These are phyloP conservation scores for Plantago elongata DNA, from an alignment of 257 asterid species.

Conservation along the genomic window DNA sequence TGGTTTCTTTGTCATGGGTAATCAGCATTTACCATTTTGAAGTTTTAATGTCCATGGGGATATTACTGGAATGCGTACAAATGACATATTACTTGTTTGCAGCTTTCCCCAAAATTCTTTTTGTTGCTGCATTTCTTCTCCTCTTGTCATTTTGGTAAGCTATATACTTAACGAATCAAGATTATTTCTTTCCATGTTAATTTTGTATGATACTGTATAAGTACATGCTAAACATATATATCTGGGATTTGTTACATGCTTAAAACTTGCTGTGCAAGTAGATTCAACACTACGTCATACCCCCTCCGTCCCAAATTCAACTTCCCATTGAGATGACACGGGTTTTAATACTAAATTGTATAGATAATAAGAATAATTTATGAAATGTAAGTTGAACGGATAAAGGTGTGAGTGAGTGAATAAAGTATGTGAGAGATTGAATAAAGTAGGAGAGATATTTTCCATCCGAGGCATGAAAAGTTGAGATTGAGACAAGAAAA, in stretches of 20 bases:
- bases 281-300: too few species aligned
- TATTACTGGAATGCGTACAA: constrained; percentile 18
- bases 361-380: too few species aligned
- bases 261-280: neutral
- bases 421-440: too few species aligned
- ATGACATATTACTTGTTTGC: constrained; percentile 32
- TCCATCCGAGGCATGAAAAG: too few species aligned
- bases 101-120: constrained; percentile 81
- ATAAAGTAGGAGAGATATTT: too few species aligned
- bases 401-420: too few species aligned
- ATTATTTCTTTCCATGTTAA: neutral
- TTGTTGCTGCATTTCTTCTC: constrained; percentile 79
- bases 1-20: constrained; percentile 92
- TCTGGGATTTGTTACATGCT: constrained; percentile 1
- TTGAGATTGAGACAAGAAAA: too few species aligned
- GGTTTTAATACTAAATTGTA: too few species aligned
- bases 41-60: constrained; percentile 12
- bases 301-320: too few species aligned
- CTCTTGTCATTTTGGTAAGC: constrained; percentile 90
- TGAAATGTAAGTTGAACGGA: too few species aligned
- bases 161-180: constrained; percentile 13
- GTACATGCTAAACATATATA: neutral
- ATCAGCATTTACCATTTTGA: constrained; percentile 21
- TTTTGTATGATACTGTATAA: neutral
- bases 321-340: too few species aligned